Percentiles rank a stretch among this genome's conserved stretches.
phyloP scores from a whole-genome alignment of 2,329 filamentous ascomycete genomes.

The Botrytis fragariae region DNA sequence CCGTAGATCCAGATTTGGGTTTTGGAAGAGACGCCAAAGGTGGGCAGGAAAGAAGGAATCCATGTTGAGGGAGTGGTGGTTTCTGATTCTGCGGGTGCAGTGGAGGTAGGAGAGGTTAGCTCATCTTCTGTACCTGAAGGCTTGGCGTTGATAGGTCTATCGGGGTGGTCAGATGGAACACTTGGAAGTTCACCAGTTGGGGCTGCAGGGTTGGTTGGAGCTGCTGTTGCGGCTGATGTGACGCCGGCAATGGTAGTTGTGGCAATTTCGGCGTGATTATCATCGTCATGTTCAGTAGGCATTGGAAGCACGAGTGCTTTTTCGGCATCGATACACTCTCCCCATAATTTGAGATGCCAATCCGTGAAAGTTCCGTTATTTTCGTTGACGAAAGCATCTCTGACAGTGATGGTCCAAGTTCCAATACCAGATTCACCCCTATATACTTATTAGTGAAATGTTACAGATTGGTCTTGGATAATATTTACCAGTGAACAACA shows the following conservation, averaged over 20 bases:
- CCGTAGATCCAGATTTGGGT: slow-evolving; percentile 95
- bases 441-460: slow-evolving; percentile 38
- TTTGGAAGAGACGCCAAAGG: slow-evolving; percentile 81
- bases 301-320: slow-evolving; percentile 75
- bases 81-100: slow-evolving; percentile 35
- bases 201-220: slow-evolving; percentile 43
- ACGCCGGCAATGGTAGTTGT: slow-evolving; percentile 60
- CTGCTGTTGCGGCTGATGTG: slow-evolving; percentile 43
- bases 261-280: slow-evolving; percentile 67
- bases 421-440: slow-evolving; percentile 88
- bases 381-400: slow-evolving; percentile 77
- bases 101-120: slow-evolving; percentile 23
- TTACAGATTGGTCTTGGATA: neutral
- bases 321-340: slow-evolving; percentile 74
- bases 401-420: slow-evolving; percentile 87
- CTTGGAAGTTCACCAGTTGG: slow-evolving; percentile 33
- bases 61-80: slow-evolving; percentile 44
- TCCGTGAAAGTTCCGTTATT: slow-evolving; percentile 77
- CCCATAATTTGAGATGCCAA: slow-evolving; percentile 94
- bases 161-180: slow-evolving; percentile 60
- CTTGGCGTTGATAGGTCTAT: slow-evolving; percentile 54
- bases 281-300: slow-evolving; percentile 79
- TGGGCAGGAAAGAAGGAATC: slow-evolving; percentile 85
- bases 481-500: slow-evolving; percentile 83
- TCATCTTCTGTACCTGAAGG: slow-evolving; percentile 32